Evolutionary conservation across 2,329 filamentous ascomycete genomes (phyloP), one percentile per base, ranked within the genome.

Genomic region (Metarhizium brunneum): DNA sequence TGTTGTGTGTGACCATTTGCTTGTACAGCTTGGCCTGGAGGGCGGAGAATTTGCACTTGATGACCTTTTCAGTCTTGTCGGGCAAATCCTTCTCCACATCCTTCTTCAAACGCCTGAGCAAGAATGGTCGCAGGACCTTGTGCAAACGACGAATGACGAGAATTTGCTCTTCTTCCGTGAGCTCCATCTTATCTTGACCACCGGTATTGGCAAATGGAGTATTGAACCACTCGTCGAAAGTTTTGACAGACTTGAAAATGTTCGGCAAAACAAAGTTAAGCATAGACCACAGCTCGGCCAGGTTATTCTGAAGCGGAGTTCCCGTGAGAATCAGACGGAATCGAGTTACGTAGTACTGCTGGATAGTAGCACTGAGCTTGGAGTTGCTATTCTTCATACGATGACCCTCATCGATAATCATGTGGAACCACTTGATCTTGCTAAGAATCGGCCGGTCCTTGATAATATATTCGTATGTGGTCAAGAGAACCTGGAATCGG

Each of bases 181-280:
- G 79, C 68, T 97, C 92, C 89, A 99, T 99, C 78, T 94, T 96
- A 73, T 99, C 94, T 73, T 97, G 92, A 45, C 90, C 86, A 72
- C 94, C 94, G 5, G 94, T 99, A 69, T 99, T 99, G 63, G 94
- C 94, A 70, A 99, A 99, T 0, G 94, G 94, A 30, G 94, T 99
- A 69, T 97, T 99, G 84, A 99, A 99, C 94, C 94, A 99, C 71
- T 99, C 94, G 70, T 99, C 94, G 67, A 99, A 99, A 2, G 92
- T 97, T 69, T 94, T 96, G 59, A 92, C 91, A 2, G 94, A 97
- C 71, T 99, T 99, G 85, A 99, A 99, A 62, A 99, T 99, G 64
- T 90, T 97, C 3, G 94, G 94, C 51, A 99, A 78, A 45, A 96
- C 94, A 71, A 99, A 99, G 76, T 99, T 99, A 66, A 99, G 87